Conservation (phyloP, 2,329 filamentous ascomycete genomes). For the Pseudogymnoascus sp. region DNA sequence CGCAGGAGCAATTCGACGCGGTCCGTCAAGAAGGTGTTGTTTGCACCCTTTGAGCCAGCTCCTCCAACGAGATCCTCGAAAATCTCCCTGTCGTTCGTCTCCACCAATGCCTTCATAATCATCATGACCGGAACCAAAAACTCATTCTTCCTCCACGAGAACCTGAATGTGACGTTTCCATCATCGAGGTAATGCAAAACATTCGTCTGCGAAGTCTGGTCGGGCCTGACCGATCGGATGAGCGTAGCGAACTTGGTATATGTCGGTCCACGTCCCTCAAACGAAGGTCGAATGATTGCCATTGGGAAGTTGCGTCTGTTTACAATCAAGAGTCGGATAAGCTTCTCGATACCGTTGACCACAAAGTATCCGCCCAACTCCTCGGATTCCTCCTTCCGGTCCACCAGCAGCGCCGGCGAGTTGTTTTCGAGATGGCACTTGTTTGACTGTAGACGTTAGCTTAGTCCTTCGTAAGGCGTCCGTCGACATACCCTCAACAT, state of each 20-base stretch:
- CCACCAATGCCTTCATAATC: slow-evolving; percentile 88
- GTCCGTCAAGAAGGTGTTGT: slow-evolving; percentile 91
- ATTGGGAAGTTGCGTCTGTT: slow-evolving; percentile 90
- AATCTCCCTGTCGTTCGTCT: slow-evolving; percentile 94
- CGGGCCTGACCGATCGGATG: slow-evolving; percentile 85
- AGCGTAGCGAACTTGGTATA: slow-evolving; percentile 90
- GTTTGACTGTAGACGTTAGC: slow-evolving; percentile 55
- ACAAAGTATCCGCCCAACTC: slow-evolving; percentile 96
- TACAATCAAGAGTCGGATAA: slow-evolving; percentile 85
- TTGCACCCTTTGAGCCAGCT: slow-evolving; percentile 64
- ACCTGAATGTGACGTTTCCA: slow-evolving; percentile 92
- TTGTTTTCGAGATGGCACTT: slow-evolving; percentile 83
- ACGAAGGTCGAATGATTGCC: slow-evolving; percentile 86
- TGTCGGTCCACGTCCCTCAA: slow-evolving; percentile 73
- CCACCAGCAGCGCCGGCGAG: slow-evolving; percentile 72
- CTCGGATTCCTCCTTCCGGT: slow-evolving; percentile 88
- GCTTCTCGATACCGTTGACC: slow-evolving; percentile 95
- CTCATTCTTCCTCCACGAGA: slow-evolving; percentile 96
- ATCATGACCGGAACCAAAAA: slow-evolving; percentile 95
- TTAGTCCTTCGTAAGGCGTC: slow-evolving; percentile 12
- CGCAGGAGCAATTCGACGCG: slow-evolving; percentile 84
- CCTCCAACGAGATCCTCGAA: slow-evolving; percentile 86
- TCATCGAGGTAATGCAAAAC: slow-evolving; percentile 92
- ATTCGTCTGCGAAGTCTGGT: slow-evolving; percentile 96
- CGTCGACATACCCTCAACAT: slow-evolving; percentile 67